Percentiles rank a stretch among this genome's conserved stretches.
Conservation (phyloP, 305 asterid species). For the Fraxinus velutina region DNA sequence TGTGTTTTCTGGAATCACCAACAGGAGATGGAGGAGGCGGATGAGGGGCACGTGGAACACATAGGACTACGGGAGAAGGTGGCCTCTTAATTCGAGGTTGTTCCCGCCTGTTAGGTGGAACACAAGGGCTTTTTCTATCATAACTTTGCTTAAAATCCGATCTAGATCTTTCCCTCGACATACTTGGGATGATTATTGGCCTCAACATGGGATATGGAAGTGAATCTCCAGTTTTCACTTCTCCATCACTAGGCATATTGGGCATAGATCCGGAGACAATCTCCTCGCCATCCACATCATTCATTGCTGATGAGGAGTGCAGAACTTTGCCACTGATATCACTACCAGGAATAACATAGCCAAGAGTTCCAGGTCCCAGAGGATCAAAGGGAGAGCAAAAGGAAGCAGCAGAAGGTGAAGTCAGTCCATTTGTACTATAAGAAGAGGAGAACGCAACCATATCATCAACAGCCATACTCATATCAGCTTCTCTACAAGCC, state of each 20-base stretch:
- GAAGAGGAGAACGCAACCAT: slow-evolving; percentile 99
- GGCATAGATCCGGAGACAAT: slow-evolving; percentile 66
- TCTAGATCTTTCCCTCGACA: slow-evolving; percentile 87
- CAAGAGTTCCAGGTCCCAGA: slow-evolving; percentile 73
- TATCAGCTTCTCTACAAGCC: slow-evolving; percentile 99
- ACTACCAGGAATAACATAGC: slow-evolving; percentile 83
- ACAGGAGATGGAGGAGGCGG: slow-evolving; percentile 97
- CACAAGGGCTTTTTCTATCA: slow-evolving; percentile 93
- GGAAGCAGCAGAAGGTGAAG: slow-evolving; percentile 94
- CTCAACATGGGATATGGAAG: slow-evolving; percentile 85
- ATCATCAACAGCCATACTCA: slow-evolving; percentile 92
- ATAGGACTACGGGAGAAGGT: slow-evolving; percentile 96
- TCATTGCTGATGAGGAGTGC: slow-evolving; percentile 65
- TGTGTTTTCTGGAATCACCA: slow-evolving; percentile 81
- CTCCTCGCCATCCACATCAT: slow-evolving; percentile 75
- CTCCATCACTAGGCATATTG: slow-evolving; percentile 65
- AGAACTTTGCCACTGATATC: slow-evolving; percentile 78
- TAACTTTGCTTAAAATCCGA: slow-evolving; percentile 72
- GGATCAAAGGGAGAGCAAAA: slow-evolving; percentile 95
- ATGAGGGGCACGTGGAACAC: slow-evolving; percentile 96
- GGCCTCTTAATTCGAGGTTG: slow-evolving; percentile 95
- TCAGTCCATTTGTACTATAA: slow-evolving; percentile 91
- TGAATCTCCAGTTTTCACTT: slow-evolving; percentile 70
- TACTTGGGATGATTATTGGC: slow-evolving; percentile 89
- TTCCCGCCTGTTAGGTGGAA: slow-evolving; percentile 82